Evolutionary conservation across 2,329 filamentous ascomycete species (phyloP), one percentile per base, ranked within the genome.

Genomic region (Neopestalotiopsis rosae): DNA sequence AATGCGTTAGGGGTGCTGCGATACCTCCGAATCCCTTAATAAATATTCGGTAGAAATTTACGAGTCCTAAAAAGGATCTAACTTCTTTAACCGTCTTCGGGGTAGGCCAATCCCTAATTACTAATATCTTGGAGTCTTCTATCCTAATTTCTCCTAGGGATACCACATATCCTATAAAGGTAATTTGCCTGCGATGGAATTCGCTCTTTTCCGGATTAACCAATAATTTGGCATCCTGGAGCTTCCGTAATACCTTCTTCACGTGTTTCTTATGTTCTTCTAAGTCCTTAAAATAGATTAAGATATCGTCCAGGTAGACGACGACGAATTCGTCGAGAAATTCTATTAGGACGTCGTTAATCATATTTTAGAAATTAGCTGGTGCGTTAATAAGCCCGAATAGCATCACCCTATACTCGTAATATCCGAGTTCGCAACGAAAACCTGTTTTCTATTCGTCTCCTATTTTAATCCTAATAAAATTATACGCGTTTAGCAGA

Each of bases 131-230:
- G 1, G 68, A 68, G 61, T 59, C 66, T 66, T 79, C 68, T 62
- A 79, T 77, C 34, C 59, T 40, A n/a, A 81, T 71, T 65, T 75
- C 66, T 61, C 72, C 61, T 14, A 61, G 66, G 20, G 61, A 66
- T 52, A 80, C 75, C 62, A 76, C 75, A 69, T 75, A 79, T 42
- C 73, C 70, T 64, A 81, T 69, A 68, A 76, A 81, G 24, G 75
- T 69, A 42, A 76, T 69, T 69, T 73, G n/a, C n/a, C n/a, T n/a
- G n/a, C n/a, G n/a, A n/a, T n/a, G n/a, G n/a, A n/a, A n/a, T n/a
- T n/a, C n/a, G 70, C 68, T 79, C 71, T 81, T 81, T 5, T 74
- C 68, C 28, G 71, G 71, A n/a, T 73, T 69, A 14, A 74, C 38
- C 12, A 76, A 64, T 3, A 70, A 57, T 1, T 64, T 32, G 0